Evolutionary conservation across 306 rosid genomes (phyloP), one percentile per base, ranked within the genome.

Genomic region (Vicia villosa): DNA sequence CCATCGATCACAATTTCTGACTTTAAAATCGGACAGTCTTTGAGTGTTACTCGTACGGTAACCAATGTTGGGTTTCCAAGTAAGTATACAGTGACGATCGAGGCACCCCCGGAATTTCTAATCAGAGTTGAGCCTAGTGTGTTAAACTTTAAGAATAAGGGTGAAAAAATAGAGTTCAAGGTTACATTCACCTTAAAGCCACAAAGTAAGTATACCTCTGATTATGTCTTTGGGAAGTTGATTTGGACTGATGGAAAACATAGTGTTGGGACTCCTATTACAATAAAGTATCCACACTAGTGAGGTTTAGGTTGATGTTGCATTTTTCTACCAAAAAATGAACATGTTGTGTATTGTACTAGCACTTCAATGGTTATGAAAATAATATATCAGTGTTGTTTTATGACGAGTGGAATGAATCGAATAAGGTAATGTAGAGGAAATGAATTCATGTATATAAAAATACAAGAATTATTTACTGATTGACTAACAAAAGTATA

Each of bases 31-130:
- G 62, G 14, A 30, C 8, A 62, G 2, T 9, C 80, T 0, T 15
- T 65, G 11, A 80, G 37, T 2, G 61, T 81, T 69, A 74, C 82
- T n/a, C 82, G 91, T 67, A 85, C 56, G 10, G 66, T 85, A 36
- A 90, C 82, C 14, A 90, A 87, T 51, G 96, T 87, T 3, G 94
- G 94, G 3, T 6, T 66, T 2, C 83, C 88, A 10, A 68, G 88
- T 26, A 77, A 46, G 0, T 90, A 90, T 43, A 38, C 1, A 19
- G 91, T 71, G 12, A n/a, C 0, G 2, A 77, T 85, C 10, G 17
- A 59, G 64, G 78, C 77, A 32, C 88, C 90, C 5, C 42, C 21
- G 0, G 77, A 63, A 16, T 78, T 87, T 56, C 3, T 6, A 8
- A 70, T 89, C 41, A 22, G 62, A 4, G 79, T 85, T 13, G 16